Percentiles rank a stretch among this genome's conserved stretches.
Evolutionary conservation across 192 early-diverging fungal species (phyloP).

Genomic region (Entophlyctis luteolus): DNA sequence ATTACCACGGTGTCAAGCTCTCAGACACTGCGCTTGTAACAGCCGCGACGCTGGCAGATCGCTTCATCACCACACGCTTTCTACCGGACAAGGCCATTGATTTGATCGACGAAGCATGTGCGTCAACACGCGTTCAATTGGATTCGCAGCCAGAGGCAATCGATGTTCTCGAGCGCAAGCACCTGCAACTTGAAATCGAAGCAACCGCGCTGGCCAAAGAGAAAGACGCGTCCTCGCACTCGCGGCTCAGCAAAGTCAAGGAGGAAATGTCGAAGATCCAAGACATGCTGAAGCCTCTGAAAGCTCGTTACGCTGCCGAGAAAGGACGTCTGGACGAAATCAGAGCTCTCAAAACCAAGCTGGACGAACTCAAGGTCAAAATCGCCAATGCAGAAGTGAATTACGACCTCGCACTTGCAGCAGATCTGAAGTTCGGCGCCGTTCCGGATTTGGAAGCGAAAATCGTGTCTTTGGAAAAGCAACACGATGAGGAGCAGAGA

Average conservation of each 20-base stretch:
- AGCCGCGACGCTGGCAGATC: slow-evolving; percentile 66
- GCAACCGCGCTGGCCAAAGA: slow-evolving; percentile 90
- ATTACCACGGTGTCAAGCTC: slow-evolving; percentile 71
- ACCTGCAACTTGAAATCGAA: slow-evolving; percentile 93
- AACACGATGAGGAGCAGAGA: slow-evolving; percentile 64
- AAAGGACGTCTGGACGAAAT: slow-evolving; percentile 86
- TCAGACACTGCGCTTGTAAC: slow-evolving; percentile 68
- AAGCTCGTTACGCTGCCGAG: slow-evolving; percentile 78
- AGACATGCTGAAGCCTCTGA: slow-evolving; percentile 86
- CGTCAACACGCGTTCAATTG: slow-evolving; percentile 90
- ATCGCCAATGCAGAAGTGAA: slow-evolving; percentile 76
- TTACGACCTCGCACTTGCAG: slow-evolving; percentile 80
- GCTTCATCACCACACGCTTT: slow-evolving; percentile 76
- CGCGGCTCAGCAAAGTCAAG: slow-evolving; percentile 71
- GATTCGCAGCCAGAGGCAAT: slow-evolving; percentile 96
- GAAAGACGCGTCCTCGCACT: slow-evolving; percentile 76
- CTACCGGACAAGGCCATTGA: slow-evolving; percentile 81
- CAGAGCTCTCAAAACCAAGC: slow-evolving; percentile 77
- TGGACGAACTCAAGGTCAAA: slow-evolving; percentile 83
- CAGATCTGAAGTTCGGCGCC: slow-evolving; percentile 90
- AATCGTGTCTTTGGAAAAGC: slow-evolving; percentile 67
- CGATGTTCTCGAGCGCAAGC: slow-evolving; percentile 88
- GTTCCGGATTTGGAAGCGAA: slow-evolving; percentile 83
- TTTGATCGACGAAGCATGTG: slow-evolving; percentile 92
- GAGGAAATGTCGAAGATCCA: slow-evolving; percentile 78